Conservation (phyloP, 2,329 filamentous ascomycete genomes). For the Dothidotthia symphoricarpi region DNA sequence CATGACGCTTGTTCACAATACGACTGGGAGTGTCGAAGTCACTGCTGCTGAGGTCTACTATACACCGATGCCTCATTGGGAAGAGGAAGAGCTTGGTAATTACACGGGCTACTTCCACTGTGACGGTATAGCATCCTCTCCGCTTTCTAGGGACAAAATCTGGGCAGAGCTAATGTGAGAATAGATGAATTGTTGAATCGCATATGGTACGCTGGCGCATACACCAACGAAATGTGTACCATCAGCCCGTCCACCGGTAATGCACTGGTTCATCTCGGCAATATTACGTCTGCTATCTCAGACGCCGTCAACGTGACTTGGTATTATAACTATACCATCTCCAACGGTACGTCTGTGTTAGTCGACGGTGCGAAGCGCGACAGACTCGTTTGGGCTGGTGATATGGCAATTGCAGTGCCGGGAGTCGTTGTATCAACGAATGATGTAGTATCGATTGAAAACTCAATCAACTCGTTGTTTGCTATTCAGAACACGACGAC, state of each 20-base stretch:
- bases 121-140: conserved; percentile 28
- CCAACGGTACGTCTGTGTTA: conserved; percentile 40
- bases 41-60: conserved; percentile 43
- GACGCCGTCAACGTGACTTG: conserved; percentile 39
- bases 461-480: conserved; percentile 52
- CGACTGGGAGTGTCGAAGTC: conserved; percentile 43
- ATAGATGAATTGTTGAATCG: conserved; percentile 46
- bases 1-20: conserved; percentile 47
- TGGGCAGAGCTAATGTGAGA: conserved; percentile 1
- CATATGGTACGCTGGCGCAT: conserved; percentile 47
- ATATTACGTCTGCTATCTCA: conserved; percentile 30
- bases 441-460: conserved; percentile 52
- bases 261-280: conserved; percentile 34
- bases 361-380: conserved; percentile 61
- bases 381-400: conserved; percentile 60
- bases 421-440: conserved; percentile 56
- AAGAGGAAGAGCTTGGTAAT: conserved; percentile 36
- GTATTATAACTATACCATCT: conserved; percentile 46
- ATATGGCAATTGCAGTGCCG: conserved; percentile 59
- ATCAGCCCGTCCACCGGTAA: conserved; percentile 40
- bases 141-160: not conserved
- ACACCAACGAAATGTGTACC: conserved; percentile 43
- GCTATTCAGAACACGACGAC: conserved; percentile 44
- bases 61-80: conserved; percentile 47
- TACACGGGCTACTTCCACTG: conserved; percentile 47